A percentile compares a stretch with the other conserved stretches of the same genome.
These are phyloP conservation scores for Podosphaera xanthii DNA, from an alignment of 2,329 filamentous ascomycete genomes.

Conservation along the genomic window DNA sequence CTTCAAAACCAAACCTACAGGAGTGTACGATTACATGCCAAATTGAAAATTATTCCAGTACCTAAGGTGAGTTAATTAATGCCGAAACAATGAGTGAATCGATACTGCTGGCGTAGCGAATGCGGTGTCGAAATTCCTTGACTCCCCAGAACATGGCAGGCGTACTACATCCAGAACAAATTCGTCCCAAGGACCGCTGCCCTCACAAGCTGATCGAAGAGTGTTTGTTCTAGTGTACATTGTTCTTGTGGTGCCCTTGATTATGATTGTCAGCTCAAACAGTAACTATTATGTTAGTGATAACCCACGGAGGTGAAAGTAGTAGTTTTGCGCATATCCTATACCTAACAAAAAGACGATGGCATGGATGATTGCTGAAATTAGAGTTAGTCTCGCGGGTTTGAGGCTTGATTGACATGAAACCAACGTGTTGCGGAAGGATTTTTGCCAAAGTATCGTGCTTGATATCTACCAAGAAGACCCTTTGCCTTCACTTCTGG, in stretches of 20 bases:
- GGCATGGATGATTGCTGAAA: slow-evolving; percentile 63
- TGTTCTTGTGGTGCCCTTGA: slow-evolving; percentile 99
- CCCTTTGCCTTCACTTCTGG: slow-evolving; percentile 66
- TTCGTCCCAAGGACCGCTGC: no score
- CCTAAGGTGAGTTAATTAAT: no score
- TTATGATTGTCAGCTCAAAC: slow-evolving; percentile 9
- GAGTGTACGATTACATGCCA: no score
- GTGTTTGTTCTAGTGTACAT: slow-evolving; percentile 51
- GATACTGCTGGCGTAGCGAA: no score
- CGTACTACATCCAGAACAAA: no score
- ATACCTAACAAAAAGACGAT: slow-evolving; percentile 56
- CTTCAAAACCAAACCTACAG: no score
- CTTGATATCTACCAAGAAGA: slow-evolving; percentile 71
- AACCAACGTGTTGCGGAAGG: slow-evolving; percentile 65
- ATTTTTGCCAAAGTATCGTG: slow-evolving; percentile 90
- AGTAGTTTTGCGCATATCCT: slow-evolving; percentile 96
- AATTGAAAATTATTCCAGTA: no score
- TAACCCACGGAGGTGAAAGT: slow-evolving; percentile 93
- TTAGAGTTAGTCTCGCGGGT: neutral
- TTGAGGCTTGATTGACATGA: no score
- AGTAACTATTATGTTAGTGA: neutral
- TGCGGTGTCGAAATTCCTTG: no score
- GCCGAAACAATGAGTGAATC: no score
- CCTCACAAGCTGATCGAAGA: no score
- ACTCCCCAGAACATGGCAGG: no score